Evolutionary conservation across 2,329 filamentous ascomycete species (phyloP).

Genomic region (Xylaria sp.): DNA sequence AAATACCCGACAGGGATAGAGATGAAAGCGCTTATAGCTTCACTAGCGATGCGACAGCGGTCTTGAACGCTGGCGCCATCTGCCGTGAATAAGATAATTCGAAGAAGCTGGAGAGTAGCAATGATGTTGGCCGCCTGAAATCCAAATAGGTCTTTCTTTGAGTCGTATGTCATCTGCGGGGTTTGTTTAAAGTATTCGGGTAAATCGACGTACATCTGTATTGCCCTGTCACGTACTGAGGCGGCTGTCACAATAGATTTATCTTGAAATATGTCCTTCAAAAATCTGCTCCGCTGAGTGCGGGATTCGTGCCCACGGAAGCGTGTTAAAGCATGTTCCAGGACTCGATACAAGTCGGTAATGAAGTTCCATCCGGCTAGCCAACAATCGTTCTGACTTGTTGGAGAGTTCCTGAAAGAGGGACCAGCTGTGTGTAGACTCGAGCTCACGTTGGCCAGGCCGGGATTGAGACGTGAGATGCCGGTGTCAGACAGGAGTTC

Average conservation of each 20-base stretch:
- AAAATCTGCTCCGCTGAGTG: not conserved
- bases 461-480: slow-evolving; percentile 8
- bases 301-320: slow-evolving; percentile 12
- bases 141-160: slow-evolving; percentile 27
- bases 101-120: slow-evolving; percentile 23
- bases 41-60: slow-evolving; percentile 26
- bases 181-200: slow-evolving; percentile 23
- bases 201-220: slow-evolving; percentile 23
- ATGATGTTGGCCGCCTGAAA: slow-evolving; percentile 29
- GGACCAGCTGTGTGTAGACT: slow-evolving; percentile 1
- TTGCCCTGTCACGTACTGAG: slow-evolving; percentile 10
- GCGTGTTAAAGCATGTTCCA: slow-evolving; percentile 24
- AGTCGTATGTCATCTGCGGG: slow-evolving; percentile 24
- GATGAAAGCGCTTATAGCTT: slow-evolving; percentile 23
- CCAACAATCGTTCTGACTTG: slow-evolving; percentile 17
- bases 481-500: slow-evolving; percentile 16
- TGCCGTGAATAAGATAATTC: slow-evolving; percentile 23
- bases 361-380: slow-evolving; percentile 29
- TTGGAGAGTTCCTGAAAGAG: slow-evolving; percentile 7
- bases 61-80: slow-evolving; percentile 26
- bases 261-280: slow-evolving; percentile 24
- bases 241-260: slow-evolving; percentile 14
- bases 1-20: slow-evolving; percentile 24
- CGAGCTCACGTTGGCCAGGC: slow-evolving; percentile 3
- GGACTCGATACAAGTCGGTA: slow-evolving; percentile 27